Evolutionary conservation across 305 asterid genomes (phyloP).

Genomic region (Rubia occidens): DNA sequence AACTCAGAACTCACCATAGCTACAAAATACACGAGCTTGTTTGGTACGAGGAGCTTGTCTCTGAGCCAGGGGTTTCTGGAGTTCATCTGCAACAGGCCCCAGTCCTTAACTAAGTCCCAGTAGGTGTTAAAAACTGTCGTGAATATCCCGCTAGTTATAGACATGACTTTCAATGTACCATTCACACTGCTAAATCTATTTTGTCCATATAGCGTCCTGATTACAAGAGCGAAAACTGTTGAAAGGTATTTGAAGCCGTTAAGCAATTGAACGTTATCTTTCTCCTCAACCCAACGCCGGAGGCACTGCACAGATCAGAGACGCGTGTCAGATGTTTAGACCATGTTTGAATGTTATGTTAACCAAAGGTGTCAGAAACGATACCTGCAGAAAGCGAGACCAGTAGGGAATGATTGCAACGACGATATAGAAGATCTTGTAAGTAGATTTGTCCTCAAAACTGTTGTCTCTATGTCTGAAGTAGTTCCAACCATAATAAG

Average conservation of each 20-base stretch:
- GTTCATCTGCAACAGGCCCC: conserved; percentile 55
- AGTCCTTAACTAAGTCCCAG: conserved; percentile 74
- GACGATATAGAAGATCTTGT: conserved; percentile 29
- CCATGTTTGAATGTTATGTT: neutral
- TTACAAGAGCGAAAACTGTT: conserved; percentile 58
- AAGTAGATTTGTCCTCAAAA: conserved; percentile 25
- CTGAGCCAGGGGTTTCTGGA: conserved; percentile 73
- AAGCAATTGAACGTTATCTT: conserved; percentile 34
- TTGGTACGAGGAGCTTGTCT: conserved; percentile 61
- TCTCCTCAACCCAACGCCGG: conserved; percentile 55
- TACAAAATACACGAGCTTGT: conserved; percentile 52
- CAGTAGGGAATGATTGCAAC: conserved; percentile 68
- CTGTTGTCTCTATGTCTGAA: conserved; percentile 40
- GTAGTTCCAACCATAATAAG: conserved; percentile 69
- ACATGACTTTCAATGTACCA: conserved; percentile 39
- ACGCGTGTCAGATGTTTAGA: neutral
- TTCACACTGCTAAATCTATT: conserved; percentile 11
- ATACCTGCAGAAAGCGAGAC: conserved; percentile 70
- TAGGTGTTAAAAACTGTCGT: conserved; percentile 57
- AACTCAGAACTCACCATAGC: conserved; percentile 52
- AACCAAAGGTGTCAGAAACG: neutral
- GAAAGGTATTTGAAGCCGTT: conserved; percentile 60
- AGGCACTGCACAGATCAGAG: conserved; percentile 29
- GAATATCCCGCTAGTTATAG: conserved; percentile 49
- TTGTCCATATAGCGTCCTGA: conserved; percentile 39